Conservation (phyloP, 176 grass and related monocot species). For the Aegilops speltoides region DNA sequence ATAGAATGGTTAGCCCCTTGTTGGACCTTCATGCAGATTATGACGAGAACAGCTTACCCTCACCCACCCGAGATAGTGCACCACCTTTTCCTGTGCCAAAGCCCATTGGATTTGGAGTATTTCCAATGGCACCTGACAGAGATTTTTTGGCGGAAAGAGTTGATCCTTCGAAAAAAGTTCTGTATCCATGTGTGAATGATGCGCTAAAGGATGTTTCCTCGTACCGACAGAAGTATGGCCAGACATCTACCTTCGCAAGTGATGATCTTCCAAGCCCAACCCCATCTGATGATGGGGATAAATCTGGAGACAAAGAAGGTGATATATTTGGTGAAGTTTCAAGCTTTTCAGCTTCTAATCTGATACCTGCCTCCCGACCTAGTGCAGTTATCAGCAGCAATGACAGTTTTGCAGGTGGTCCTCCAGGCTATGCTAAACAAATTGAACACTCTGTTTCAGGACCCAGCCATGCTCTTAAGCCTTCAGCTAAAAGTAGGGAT, state of each 20-base stretch:
- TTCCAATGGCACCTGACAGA: constrained; percentile 36
- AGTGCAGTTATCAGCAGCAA: constrained; percentile 13
- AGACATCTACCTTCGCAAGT: constrained; percentile 52
- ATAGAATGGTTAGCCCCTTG: constrained; percentile 64
- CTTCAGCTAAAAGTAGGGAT: constrained; percentile 68
- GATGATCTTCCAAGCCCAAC: constrained; percentile 92
- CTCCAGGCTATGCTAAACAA: constrained; percentile 43
- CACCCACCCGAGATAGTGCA: constrained; percentile 65
- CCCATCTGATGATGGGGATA: constrained; percentile 69
- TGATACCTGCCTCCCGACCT: constrained; percentile 42
- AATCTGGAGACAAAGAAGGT: constrained; percentile 51
- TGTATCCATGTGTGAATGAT: constrained; percentile 64
- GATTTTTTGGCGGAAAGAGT: constrained; percentile 30
- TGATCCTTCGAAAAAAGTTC: constrained; percentile 22
- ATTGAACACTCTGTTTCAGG: constrained; percentile 34
- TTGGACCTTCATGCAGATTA: constrained; percentile 96
- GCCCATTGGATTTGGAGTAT: constrained; percentile 53
- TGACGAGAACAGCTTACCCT: constrained; percentile 91
- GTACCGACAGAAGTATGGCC: constrained; percentile 81
- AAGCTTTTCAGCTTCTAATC: constrained; percentile 51
- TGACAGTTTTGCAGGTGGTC: constrained; percentile 30
- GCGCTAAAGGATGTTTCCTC: constrained; percentile 85
- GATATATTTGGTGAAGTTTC: constrained; percentile 63
- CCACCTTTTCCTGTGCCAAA: constrained; percentile 62
- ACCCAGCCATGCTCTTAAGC: constrained; percentile 41